Conservation (phyloP, 2,329 filamentous ascomycete species). For the Tolypocladium pustulatum region DNA sequence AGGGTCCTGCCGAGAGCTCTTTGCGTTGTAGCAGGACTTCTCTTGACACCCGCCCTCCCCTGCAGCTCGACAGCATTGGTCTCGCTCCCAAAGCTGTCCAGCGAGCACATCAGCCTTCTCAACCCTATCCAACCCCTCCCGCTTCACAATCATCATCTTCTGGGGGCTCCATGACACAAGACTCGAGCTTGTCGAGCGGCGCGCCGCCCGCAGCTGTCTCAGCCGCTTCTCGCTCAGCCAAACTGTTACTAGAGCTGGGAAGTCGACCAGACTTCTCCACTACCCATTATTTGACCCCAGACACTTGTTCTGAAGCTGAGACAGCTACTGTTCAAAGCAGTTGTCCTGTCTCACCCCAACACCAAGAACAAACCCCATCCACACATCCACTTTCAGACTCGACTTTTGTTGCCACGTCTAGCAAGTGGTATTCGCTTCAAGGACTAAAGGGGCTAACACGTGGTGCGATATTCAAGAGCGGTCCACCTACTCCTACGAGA, state of each 20-base stretch:
- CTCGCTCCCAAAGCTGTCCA: constrained; percentile 11
- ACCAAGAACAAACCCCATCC: constrained; percentile 19
- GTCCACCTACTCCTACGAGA: constrained; percentile 79
- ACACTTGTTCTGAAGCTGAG: neutral
- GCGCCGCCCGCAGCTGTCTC: constrained; percentile 12
- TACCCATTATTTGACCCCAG: constrained; percentile 1
- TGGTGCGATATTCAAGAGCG: constrained; percentile 69
- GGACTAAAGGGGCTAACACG: constrained; percentile 83
- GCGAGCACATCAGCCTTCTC: constrained; percentile 15
- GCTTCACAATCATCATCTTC: constrained; percentile 35
- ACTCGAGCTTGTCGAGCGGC: constrained; percentile 13
- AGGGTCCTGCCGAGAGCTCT: constrained; percentile 14
- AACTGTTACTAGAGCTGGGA: constrained; percentile 1
- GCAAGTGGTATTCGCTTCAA: constrained; percentile 53
- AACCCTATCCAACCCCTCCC: constrained; percentile 46
- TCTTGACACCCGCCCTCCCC: constrained; percentile 4
- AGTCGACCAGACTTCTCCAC: constrained; percentile 1
- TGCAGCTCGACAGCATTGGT: constrained; percentile 8
- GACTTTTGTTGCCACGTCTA: constrained; percentile 25
- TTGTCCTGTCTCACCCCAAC: constrained; percentile 1
- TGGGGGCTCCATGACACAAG: constrained; percentile 18
- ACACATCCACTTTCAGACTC: constrained; percentile 36
- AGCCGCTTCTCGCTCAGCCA: constrained; percentile 7
- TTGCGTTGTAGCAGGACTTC: constrained; percentile 12
- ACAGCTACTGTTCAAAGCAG: neutral